Percentiles rank a stretch among this genome's conserved stretches.
phyloP scores from a whole-genome alignment of 208 protist species.

The Leishmania amazonensis region DNA sequence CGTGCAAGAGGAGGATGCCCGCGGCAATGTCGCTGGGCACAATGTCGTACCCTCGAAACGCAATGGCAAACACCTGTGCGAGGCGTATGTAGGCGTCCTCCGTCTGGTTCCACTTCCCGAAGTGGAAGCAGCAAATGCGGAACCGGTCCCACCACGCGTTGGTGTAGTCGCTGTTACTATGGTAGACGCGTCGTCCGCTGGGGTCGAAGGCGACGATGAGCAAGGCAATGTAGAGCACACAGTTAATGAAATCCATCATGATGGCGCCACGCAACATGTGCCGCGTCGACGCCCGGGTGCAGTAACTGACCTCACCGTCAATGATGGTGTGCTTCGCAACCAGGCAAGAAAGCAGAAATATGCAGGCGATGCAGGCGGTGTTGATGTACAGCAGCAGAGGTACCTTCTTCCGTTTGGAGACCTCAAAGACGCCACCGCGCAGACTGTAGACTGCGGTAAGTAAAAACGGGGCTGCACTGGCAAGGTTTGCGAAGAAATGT shows the following conservation, averaged over 20 bases:
- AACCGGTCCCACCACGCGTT: conserved; percentile 65
- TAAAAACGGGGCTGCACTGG: conserved; percentile 41
- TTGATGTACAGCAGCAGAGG: conserved; percentile 63
- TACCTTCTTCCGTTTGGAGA: conserved; percentile 58
- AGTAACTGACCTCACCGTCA: conserved; percentile 32
- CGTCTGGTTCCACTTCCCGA: conserved; percentile 16
- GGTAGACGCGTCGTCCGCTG: conserved; percentile 40
- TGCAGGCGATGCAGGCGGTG: conserved; percentile 17
- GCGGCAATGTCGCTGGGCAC: conserved; percentile 86
- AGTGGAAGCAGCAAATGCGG: conserved; percentile 62
- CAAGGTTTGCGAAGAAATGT: conserved; percentile 40
- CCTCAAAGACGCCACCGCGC: conserved; percentile 72
- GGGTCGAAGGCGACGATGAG: conserved; percentile 61
- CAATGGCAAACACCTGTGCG: conserved; percentile 61
- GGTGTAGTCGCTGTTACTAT: conserved; percentile 62
- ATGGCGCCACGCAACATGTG: conserved; percentile 42
- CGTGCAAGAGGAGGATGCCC: conserved; percentile 82
- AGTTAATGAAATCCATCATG: conserved; percentile 41
- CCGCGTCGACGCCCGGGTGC: conserved; percentile 15
- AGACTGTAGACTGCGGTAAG: conserved; percentile 44
- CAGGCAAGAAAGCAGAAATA: conserved; percentile 36
- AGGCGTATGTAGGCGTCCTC: conserved; percentile 66
- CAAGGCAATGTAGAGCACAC: conserved; percentile 36
- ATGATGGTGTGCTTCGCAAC: conserved; percentile 45
- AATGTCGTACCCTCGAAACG: conserved; percentile 85